Evolutionary conservation across 2,329 filamentous ascomycete species (phyloP).

Genomic region (Cercospora beticola): DNA sequence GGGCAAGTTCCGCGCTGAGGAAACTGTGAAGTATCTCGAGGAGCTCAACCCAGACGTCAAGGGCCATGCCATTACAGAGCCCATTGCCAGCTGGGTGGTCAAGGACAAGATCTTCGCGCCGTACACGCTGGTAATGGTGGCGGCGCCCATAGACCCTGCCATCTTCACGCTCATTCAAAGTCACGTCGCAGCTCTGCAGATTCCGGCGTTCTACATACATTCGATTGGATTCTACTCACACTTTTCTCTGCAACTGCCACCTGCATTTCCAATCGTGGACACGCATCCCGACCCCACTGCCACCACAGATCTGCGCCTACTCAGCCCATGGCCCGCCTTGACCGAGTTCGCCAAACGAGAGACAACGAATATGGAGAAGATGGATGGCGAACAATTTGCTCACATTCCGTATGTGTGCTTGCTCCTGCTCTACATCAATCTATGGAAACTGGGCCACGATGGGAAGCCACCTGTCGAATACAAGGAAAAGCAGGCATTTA

Average conservation of each 20-base stretch:
- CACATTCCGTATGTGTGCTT: constrained; percentile 87
- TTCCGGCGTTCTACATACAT: constrained; percentile 78
- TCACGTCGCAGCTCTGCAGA: constrained; percentile 57
- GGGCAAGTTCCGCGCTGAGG: constrained; percentile 74
- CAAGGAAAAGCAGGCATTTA: constrained; percentile 82
- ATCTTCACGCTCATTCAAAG: constrained; percentile 52
- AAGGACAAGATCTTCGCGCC: constrained; percentile 44
- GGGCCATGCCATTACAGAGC: constrained; percentile 65
- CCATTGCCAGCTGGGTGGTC: constrained; percentile 46
- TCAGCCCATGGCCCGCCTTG: constrained; percentile 84
- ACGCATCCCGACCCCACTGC: constrained; percentile 89
- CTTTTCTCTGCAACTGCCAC: constrained; percentile 75
- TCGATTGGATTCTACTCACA: constrained; percentile 91
- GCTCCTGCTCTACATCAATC: constrained; percentile 74
- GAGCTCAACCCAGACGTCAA: constrained; percentile 93
- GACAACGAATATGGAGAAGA: constrained; percentile 63
- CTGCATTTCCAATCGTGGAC: constrained; percentile 88
- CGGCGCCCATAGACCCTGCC: constrained; percentile 57
- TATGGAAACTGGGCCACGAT: constrained; percentile 72
- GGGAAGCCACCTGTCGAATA: constrained; percentile 71
- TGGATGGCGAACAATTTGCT: constrained; percentile 80
- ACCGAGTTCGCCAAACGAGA: constrained; percentile 64
- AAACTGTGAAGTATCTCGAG: constrained; percentile 71
- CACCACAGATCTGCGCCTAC: constrained; percentile 78
- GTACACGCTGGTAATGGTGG: constrained; percentile 62